Evolutionary conservation across 805 yeast species (phyloP).

Genomic region (Hanseniaspora taiwanica): DNA sequence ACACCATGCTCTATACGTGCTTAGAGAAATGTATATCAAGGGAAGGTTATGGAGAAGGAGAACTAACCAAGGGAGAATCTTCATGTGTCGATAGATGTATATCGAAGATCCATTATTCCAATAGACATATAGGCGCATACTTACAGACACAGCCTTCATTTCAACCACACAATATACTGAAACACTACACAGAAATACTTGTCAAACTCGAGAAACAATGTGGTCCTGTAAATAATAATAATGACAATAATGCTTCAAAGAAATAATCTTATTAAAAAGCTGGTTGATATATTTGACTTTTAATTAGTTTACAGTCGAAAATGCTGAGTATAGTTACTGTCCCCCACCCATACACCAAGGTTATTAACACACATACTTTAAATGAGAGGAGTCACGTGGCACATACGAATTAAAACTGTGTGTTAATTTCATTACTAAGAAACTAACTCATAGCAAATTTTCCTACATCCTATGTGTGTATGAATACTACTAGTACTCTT

Average conservation of each 20-base stretch:
- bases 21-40: slow-evolving; percentile 60
- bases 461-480: too few species aligned
- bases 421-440: too few species aligned
- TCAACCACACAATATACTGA: slow-evolving; percentile 3
- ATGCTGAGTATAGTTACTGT: too few species aligned
- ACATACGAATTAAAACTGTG: too few species aligned
- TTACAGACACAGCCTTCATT: slow-evolving; percentile 25
- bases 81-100: slow-evolving; percentile 82
- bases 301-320: too few species aligned
- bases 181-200: slow-evolving; percentile 2
- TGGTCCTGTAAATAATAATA: background rate
- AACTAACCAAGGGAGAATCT: slow-evolving; percentile 71
- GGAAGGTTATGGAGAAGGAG: slow-evolving; percentile 76
- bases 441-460: too few species aligned
- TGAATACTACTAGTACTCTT: too few species aligned
- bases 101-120: slow-evolving; percentile 65
- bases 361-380: too few species aligned
- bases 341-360: too few species aligned
- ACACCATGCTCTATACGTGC: slow-evolving; percentile 47
- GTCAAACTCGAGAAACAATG: background rate
- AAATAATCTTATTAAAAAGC: too few species aligned
- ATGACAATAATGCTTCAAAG: background rate
- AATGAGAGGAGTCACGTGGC: too few species aligned
- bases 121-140: slow-evolving; percentile 43
- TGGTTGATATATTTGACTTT: too few species aligned